Evolutionary conservation across 352 stramenopile species (phyloP), one percentile per base, ranked within the genome.

Genomic region (Pythium plurisporium): DNA sequence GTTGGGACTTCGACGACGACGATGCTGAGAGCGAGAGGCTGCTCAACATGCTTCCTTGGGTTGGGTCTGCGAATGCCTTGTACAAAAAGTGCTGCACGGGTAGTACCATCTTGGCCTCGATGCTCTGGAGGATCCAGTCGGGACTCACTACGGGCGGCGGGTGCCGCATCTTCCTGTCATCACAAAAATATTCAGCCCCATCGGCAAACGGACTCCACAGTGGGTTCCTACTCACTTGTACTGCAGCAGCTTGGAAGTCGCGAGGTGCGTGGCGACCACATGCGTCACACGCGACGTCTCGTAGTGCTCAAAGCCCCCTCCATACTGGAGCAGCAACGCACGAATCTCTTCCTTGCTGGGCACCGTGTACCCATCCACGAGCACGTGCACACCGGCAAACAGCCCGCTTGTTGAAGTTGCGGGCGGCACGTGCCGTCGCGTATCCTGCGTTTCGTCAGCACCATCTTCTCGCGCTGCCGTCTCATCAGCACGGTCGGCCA

Each of bases 81-180:
- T 97, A 82, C 17, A 98, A 65, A 64, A 97, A 98, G 30, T 79
- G 57, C 44, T 79, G 75, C 61, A 91, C 55, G 0, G 86, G 74
- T 6, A 97, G 62, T 46, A 97, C 46, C 20, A 56, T 78, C 20
- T 76, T 67, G 31, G 81, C 65, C 36, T 87, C 64, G 14, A 97
- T 85, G 65, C 89, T 93, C 55, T 97, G 85, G 9, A 94, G 68
- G 57, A 98, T 95, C 95, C 95, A 98, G 20, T 95, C 69, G 0
- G 95, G 94, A 48, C 86, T 70, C 23, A 94, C 82, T 8, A 98
- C 85, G 0, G 87, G 92, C 40, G 80, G 70, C 11, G 74, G 73
- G 22, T 72, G 76, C 25, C 65, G 72, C 62, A 70, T 70, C 31
- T 74, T 84, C 61, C 85, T 95, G 42, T 37, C 31, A 37, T 37